phyloP scores from a whole-genome alignment of 2,329 filamentous ascomycete genomes.

The Colletotrichum cereale region DNA sequence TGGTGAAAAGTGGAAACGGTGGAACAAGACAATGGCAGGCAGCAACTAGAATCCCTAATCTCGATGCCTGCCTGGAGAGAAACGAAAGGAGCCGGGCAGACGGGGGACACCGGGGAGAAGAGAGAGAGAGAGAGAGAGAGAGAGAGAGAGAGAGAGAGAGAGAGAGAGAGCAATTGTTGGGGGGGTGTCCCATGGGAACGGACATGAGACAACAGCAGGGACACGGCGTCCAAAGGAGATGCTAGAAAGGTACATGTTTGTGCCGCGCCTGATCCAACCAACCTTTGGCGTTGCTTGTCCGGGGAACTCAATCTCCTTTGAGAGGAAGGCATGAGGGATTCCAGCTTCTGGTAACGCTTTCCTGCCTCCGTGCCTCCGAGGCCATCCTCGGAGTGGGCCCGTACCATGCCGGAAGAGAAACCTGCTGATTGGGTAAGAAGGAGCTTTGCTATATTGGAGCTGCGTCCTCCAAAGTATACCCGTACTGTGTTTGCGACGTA shows the following conservation, averaged over 20 bases:
- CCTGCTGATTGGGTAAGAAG: not conserved
- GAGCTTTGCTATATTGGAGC: not conserved
- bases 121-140: not conserved
- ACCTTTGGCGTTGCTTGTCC: not conserved
- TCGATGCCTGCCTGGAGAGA: not conserved
- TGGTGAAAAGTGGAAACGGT: conserved; percentile 34
- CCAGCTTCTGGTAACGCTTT: conserved; percentile 25
- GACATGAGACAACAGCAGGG: conserved; percentile 22
- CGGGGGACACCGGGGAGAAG: not conserved
- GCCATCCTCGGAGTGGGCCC: not conserved
- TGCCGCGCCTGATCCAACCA: conserved; percentile 2
- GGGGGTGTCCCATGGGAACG: not conserved
- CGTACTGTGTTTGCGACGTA: not conserved
- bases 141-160: not conserved
- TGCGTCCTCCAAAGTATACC: too few species aligned
- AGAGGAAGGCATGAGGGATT: conserved; percentile 14
- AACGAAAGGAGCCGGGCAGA: not conserved
- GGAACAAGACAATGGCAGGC: conserved; percentile 20
- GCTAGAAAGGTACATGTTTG: conserved; percentile 5
- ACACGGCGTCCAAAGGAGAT: not conserved
- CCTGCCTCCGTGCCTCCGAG: conserved; percentile 14
- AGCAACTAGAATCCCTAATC: conserved; percentile 14
- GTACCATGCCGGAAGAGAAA: not conserved
- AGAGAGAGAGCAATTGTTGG: not conserved
- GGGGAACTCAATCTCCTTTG: not conserved